Evolutionary conservation across 805 yeast species (phyloP).

Genomic region (Kluyveromyces dobzhanskii): DNA sequence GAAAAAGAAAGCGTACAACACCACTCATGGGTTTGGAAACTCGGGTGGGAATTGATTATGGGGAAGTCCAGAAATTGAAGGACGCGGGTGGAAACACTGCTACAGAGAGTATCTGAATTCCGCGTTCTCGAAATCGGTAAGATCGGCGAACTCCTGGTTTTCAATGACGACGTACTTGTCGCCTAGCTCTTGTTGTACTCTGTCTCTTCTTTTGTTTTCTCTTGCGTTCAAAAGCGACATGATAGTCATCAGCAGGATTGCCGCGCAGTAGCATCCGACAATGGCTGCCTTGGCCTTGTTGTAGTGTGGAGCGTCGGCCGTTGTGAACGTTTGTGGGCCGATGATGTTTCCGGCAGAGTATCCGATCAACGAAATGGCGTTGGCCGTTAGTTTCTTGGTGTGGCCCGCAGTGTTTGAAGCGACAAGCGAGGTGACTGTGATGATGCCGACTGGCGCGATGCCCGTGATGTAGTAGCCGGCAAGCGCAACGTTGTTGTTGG

Average conservation of each 20-base stretch:
- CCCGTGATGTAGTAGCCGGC: constrained; percentile 31
- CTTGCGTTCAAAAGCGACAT: constrained; percentile 26
- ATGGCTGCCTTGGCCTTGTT: constrained; percentile 45
- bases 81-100: neutral
- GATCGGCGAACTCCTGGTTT: constrained; percentile 31
- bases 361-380: constrained; percentile 51
- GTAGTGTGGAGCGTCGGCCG: constrained; percentile 52
- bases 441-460: constrained; percentile 31
- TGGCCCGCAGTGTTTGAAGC: constrained; percentile 57
- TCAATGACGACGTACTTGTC: constrained; percentile 12
- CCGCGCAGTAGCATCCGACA: constrained; percentile 39
- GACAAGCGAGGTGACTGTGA: constrained; percentile 29
- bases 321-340: constrained; percentile 65
- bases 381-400: constrained; percentile 59
- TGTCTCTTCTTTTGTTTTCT: constrained; percentile 38
- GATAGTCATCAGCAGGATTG: constrained; percentile 30
- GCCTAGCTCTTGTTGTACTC: constrained; percentile 21
- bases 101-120: constrained; percentile 31
- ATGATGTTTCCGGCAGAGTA: constrained; percentile 62
- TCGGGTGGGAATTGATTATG: too few relatives aligned
- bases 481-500: constrained; percentile 27
- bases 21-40: too few relatives aligned
- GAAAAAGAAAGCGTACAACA: too few relatives aligned
- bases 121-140: constrained; percentile 38
- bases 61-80: too few relatives aligned